Percentiles rank a stretch among this genome's conserved stretches.
phyloP scores from a whole-genome alignment of 768 basidiomycete species.

The Lactarius quietus region DNA sequence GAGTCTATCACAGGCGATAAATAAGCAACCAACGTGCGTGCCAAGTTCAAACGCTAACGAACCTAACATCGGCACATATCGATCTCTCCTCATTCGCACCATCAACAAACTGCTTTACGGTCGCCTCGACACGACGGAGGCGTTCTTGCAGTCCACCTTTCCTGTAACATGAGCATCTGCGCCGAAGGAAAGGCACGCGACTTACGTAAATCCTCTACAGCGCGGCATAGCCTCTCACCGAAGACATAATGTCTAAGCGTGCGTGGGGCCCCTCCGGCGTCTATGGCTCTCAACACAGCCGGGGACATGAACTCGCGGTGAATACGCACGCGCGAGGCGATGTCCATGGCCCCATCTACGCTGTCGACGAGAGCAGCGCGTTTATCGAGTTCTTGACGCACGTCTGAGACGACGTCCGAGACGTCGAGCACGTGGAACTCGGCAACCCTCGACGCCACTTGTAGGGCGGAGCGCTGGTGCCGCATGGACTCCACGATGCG shows the following conservation, averaged over 20 bases:
- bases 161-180: background rate
- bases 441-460: slow-evolving; percentile 63
- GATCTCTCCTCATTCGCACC: slow-evolving; percentile 12
- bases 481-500: slow-evolving; percentile 50
- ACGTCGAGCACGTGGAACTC: slow-evolving; percentile 70
- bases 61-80: slow-evolving; percentile 3
- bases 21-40: background rate
- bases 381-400: slow-evolving; percentile 60
- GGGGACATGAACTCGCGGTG: slow-evolving; percentile 73
- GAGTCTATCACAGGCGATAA: slow-evolving; percentile 5
- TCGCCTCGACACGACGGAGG: slow-evolving; percentile 40
- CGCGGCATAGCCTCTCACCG: slow-evolving; percentile 70
- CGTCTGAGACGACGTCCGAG: slow-evolving; percentile 54
- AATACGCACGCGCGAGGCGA: slow-evolving; percentile 60
- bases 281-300: slow-evolving; percentile 61
- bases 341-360: slow-evolving; percentile 65
- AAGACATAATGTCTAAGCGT: slow-evolving; percentile 79
- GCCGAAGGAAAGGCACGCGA: background rate
- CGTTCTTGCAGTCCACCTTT: slow-evolving; percentile 45
- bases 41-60: background rate
- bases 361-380: slow-evolving; percentile 60
- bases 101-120: slow-evolving; percentile 15
- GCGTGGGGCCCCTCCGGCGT: slow-evolving; percentile 60
- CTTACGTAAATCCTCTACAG: slow-evolving; percentile 70
- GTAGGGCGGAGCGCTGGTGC: slow-evolving; percentile 64